phyloP scores from a whole-genome alignment of 345 rosid species.

The Conringia planisiliqua region DNA sequence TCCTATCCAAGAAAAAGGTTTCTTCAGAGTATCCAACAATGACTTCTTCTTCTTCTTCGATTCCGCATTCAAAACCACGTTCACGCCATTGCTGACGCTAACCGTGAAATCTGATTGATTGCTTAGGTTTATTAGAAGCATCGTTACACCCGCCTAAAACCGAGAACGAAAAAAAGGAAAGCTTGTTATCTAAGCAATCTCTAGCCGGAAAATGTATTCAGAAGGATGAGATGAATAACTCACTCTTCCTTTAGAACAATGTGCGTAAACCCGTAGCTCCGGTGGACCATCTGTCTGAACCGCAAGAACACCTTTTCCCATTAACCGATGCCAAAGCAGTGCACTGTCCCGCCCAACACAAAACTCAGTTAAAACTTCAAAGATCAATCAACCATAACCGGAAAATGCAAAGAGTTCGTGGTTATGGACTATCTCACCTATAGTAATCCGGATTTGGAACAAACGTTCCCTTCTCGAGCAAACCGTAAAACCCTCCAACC shows the following conservation, averaged over 20 bases:
- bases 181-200: neutral
- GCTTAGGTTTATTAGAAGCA: conserved; percentile 81
- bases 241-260: conserved; percentile 95
- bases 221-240: conserved; percentile 27
- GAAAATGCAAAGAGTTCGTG: neutral
- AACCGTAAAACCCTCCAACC: conserved; percentile 88
- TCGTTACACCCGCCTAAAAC: conserved; percentile 70
- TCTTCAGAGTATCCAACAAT: conserved; percentile 49
- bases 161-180: neutral
- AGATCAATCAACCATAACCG: neutral
- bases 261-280: conserved; percentile 72
- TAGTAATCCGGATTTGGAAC: conserved; percentile 93
- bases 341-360: conserved; percentile 47
- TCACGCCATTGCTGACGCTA: conserved; percentile 41
- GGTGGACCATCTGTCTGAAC: conserved; percentile 54
- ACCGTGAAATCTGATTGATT: conserved; percentile 52
- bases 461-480: conserved; percentile 63
- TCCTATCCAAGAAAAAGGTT: conserved; percentile 59
- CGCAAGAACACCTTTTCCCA: conserved; percentile 83
- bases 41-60: conserved; percentile 33
- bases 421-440: conserved; percentile 50
- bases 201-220: neutral
- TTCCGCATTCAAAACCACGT: conserved; percentile 24
- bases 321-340: conserved; percentile 90
- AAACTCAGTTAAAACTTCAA: neutral